Base-by-base conservation (phyloP, 164 flowering plant species). In the Vitis labrusca region DNA sequence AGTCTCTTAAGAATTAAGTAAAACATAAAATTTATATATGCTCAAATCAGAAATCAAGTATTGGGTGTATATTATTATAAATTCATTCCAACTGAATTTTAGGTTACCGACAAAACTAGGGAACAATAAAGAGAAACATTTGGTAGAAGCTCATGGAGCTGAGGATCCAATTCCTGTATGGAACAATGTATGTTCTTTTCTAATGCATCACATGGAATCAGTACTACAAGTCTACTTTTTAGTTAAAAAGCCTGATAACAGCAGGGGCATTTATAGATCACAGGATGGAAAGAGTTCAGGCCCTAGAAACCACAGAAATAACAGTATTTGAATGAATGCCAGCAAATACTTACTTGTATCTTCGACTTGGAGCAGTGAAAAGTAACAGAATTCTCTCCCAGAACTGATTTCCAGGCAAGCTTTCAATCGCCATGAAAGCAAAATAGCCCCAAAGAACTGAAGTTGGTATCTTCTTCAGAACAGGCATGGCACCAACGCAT, bases 361-460 rank as follows among this genome's bases (percentile, higher is more conserved):
- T 83, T 78, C 97, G 82, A 74, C 92, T 89, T n/a, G 98, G 98
- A 78, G 97, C 94, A 32, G 95, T 92, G 74, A 94, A 92, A 66
- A 94, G 93, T 71, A 89, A 72, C 71, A 94, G 74, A 64, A 92
- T 87, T 70, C 98, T 88, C 85, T 94, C 98, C 98, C 98, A 94
- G 58, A 88, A 92, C 66, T 94, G 97, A 76, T 92, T 94, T 69
- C 98, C 98, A 2, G 98, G 97, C 84, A 94, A 86, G 83, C 97
- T 94, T 73, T 94, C 98, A 62, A 94, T 92, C 53, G 98, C 98
- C 98, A 94, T 94, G 85, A 88, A 94, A 64, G 98, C 98, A 80
- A 94, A 94, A 78, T 94, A 94, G 2, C 98, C 98, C 98, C 98
- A 94, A 54, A 94, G 94, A 64, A 94, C 98, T 8, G 98, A 88